These are phyloP conservation scores for Colletotrichum musae DNA, from an alignment of 2,329 filamentous ascomycete species.

Conservation along the genomic window DNA sequence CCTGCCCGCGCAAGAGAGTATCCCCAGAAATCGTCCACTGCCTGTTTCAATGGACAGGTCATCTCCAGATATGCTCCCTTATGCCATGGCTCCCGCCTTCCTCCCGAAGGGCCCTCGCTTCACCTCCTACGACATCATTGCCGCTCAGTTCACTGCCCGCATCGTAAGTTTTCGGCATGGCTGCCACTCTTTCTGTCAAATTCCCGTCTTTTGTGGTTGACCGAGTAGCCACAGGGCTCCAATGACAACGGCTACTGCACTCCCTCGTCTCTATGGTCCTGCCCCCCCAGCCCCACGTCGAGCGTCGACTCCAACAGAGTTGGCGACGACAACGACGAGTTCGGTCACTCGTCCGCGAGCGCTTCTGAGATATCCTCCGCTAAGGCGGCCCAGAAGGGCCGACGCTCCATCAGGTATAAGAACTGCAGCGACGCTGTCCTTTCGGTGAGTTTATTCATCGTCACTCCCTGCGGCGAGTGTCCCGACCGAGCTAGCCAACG, in stretches of 20 bases:
- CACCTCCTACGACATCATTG: constrained; percentile 34
- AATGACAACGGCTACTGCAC: constrained; percentile 35
- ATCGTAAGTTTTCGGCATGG: constrained; percentile 14
- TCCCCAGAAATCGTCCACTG: no score
- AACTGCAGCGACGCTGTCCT: constrained; percentile 41
- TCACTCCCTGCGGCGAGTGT: not conserved
- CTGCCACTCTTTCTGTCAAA: no score
- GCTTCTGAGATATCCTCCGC: constrained; percentile 11
- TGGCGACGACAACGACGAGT: constrained; percentile 30
- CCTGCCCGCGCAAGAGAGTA: not conserved
- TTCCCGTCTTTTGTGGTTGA: not conserved
- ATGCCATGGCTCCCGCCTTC: constrained; percentile 24
- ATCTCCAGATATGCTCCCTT: constrained; percentile 17
- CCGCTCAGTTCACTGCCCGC: constrained; percentile 35
- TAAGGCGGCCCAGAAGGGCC: constrained; percentile 25
- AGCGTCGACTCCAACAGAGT: constrained; percentile 35
- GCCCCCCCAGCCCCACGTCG: constrained; percentile 34
- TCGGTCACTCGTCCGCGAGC: constrained; percentile 23
- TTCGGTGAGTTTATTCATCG: constrained; percentile 28
- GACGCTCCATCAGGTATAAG: constrained; percentile 39
- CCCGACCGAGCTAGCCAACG: no score
- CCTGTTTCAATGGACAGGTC: constrained; percentile 20
- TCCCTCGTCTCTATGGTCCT: constrained; percentile 34
- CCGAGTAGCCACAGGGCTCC: constrained; percentile 11
- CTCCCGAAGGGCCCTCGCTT: constrained; percentile 7